Evolutionary conservation across 1,139 yeast species (phyloP), one percentile per base, ranked within the genome.

Genomic region (Kurtzmaniella quercitrusa): DNA sequence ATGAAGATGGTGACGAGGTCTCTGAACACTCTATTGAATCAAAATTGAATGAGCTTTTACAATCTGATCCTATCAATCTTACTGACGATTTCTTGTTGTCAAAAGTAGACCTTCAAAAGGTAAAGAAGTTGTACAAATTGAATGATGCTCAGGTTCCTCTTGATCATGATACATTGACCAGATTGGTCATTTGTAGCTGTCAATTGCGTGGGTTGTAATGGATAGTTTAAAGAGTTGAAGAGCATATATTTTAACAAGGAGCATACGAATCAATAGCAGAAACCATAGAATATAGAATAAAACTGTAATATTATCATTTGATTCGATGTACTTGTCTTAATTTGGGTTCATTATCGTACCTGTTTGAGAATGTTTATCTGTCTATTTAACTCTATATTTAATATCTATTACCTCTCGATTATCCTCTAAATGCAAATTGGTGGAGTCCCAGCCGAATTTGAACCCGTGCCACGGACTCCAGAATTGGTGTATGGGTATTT

Each of bases 171-270:
- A 54, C 55, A 34, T 56, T 66, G 33, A 62, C 75, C 3, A 55
- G 68, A 41, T 59, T 68, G 44, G 70, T 70, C 1, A 66, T 73
- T 17, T 69, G 69, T 3, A 66, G 73, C 14, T 66, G 74, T 55
- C 53, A 66, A 17, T 53, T 70, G 38, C 55, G 76, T 42, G 77
- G 77, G 1, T 52, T 43, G 18, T 31, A 15, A 43, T 41, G 41
- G 38, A 41, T 36, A 41, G n/a, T n/a, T n/a, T n/a, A n/a, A n/a
- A n/a, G n/a, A n/a, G n/a, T n/a, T n/a, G n/a, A n/a, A n/a, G n/a
- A n/a, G n/a, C n/a, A n/a, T n/a, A n/a, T n/a, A n/a, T n/a, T n/a
- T n/a, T n/a, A n/a, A n/a, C n/a, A 21, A 19, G 18, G 17, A 9
- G 8, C n/a, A 18, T 11, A n/a, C n/a, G 18, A n/a, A 31, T 5